phyloP scores from a whole-genome alignment of 768 basidiomycete species.

The Paxillus ammoniavirescens region DNA sequence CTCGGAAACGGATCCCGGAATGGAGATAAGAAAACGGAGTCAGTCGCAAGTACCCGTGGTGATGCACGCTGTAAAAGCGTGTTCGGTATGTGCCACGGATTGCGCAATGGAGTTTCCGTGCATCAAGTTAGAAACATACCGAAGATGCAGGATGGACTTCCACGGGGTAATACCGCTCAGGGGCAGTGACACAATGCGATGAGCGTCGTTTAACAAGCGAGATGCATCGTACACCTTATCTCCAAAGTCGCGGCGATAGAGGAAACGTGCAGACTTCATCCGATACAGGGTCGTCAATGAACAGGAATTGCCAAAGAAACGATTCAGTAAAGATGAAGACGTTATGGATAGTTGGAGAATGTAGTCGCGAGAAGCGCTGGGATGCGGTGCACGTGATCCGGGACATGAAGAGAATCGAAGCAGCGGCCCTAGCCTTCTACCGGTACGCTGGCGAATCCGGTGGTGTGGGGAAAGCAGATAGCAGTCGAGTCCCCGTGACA shows the following conservation, averaged over 20 bases:
- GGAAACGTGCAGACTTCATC: conserved; percentile 14
- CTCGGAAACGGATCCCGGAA: conserved; percentile 16
- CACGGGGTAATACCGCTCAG: conserved; percentile 27
- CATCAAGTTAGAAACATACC: conserved; percentile 9
- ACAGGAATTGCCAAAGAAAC: conserved; percentile 10
- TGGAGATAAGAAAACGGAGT: conserved; percentile 25
- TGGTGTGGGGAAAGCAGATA: conserved; percentile 9
- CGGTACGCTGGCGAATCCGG: conserved; percentile 5
- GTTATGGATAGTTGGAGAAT: conserved; percentile 9
- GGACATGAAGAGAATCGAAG: conserved; percentile 4
- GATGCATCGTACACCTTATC: conserved; percentile 11
- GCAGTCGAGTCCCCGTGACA: neutral
- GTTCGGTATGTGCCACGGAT: conserved; percentile 20
- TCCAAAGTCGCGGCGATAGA: conserved; percentile 27
- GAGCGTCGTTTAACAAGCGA: conserved; percentile 5
- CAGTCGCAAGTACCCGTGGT: conserved; percentile 19
- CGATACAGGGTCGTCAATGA: conserved; percentile 22
- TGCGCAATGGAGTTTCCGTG: conserved; percentile 20
- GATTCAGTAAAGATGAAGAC: conserved; percentile 11
- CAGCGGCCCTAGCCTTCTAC: neutral
- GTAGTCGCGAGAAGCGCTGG: conserved; percentile 2
- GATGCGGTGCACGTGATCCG: conserved; percentile 9
- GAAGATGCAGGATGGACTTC: conserved; percentile 4
- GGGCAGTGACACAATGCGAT: conserved; percentile 22
- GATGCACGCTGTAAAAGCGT: conserved; percentile 28